These are phyloP conservation scores for Spathaspora arborariae DNA, from an alignment of 805 yeast genomes.

Conservation along the genomic window DNA sequence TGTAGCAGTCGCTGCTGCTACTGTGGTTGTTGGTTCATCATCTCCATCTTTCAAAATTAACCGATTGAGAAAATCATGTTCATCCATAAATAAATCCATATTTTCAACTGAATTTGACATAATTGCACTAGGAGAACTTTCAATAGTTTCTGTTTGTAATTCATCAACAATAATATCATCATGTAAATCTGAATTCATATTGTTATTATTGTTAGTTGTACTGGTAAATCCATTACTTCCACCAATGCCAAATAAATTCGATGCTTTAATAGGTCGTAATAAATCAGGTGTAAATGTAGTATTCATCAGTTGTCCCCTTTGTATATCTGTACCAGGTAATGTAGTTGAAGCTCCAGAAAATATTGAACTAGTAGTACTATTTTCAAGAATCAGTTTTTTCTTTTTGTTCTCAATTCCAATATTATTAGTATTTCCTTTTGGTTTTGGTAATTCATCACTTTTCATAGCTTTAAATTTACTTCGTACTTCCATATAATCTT, in stretches of 20 bases:
- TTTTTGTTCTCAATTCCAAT: background rate
- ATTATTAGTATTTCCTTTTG: background rate
- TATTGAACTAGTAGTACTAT: background rate
- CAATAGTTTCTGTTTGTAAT: constrained; percentile 9
- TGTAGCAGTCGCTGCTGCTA: background rate
- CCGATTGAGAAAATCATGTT: constrained; percentile 9
- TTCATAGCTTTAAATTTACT: constrained; percentile 13
- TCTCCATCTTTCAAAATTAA: constrained; percentile 5
- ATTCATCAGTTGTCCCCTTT: background rate
- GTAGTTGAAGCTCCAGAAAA: background rate
- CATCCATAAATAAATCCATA: constrained; percentile 10
- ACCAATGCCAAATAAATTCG: constrained; percentile 8
- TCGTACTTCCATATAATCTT: constrained; percentile 18
- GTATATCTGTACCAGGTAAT: background rate
- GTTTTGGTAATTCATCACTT: constrained; percentile 5
- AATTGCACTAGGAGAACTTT: constrained; percentile 7
- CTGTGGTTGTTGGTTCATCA: background rate
- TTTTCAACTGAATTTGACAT: background rate
- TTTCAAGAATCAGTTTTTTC: background rate
- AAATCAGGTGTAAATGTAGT: constrained; percentile 11
- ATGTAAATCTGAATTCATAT: background rate
- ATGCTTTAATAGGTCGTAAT: constrained; percentile 10
- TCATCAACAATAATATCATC: constrained; percentile 6
- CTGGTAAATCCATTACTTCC: background rate
- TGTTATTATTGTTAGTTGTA: background rate